Base-by-base conservation (phyloP, 1,284 basidiomycete genomes). In the Microbotryum violaceum region DNA sequence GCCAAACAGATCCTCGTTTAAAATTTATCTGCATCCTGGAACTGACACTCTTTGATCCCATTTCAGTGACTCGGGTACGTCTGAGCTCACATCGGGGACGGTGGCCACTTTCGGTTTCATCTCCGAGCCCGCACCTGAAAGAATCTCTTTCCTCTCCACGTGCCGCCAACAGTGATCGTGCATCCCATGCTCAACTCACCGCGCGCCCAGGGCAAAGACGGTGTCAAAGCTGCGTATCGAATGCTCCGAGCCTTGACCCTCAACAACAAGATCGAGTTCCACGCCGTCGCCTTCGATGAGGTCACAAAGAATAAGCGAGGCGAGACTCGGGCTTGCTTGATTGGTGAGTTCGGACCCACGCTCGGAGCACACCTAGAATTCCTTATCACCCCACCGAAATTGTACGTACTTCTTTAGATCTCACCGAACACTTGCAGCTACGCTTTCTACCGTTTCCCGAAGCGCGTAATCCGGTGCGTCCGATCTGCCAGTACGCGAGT, bases 181-280 rank as follows among this genome's bases (percentile, higher is more conserved):
- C 61, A 67, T 49, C 67, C 67, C 8, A 49, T 68, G 14, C 49
- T 68, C 50, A 68, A 68, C 57, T 49, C 53, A 2, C 64, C 64
- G 0, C 29, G 37, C 1, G 49, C 21, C 1, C 12, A 52, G 4
- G 64, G 67, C 0, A 44, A 49, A 10, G 64, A 58, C 12, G 67
- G 67, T 21, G 60, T 68, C 42, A 68, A 66, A 49, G 54, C 64
- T 1, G 62, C 58, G 1, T 67, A 68, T 58, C 57, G 60, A 45
- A 68, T 68, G 64, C 53, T 68, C 1, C 48, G 64, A 20, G 66
- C 63, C 20, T 42, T 67, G 20, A 59, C 58, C n/a, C 58, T 61
- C 52, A 57, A 58, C 45, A 61, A 66, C 53, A 33, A 33, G 16
- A 55, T 68, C 49, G 57, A 99, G 5, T 68, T 66, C 42, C 62